phyloP scores from a whole-genome alignment of 345 rosid species.

The Moricandia moricandioides region DNA sequence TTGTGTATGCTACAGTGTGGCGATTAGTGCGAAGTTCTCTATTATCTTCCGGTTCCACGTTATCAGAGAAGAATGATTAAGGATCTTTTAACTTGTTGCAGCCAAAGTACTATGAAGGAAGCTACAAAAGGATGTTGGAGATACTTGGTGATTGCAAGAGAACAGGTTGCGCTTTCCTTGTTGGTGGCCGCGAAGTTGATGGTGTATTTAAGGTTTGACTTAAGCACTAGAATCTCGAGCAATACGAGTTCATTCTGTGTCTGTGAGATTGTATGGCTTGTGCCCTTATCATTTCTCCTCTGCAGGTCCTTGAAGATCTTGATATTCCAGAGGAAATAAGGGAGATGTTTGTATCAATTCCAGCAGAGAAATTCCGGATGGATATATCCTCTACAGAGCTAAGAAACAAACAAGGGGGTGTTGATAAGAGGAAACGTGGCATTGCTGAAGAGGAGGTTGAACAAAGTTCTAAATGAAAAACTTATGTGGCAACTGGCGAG shows the following conservation, averaged over 20 bases:
- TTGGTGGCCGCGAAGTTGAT: constrained; percentile 79
- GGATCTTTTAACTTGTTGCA: constrained; percentile 34
- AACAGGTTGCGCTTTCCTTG: constrained; percentile 80
- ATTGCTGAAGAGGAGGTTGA: background rate
- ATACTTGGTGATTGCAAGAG: constrained; percentile 62
- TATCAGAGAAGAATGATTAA: background rate
- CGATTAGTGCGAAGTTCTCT: background rate
- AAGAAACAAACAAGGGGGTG: constrained; percentile 40
- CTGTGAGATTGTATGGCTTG: background rate
- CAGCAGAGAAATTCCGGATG: constrained; percentile 62
- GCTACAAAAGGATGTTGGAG: constrained; percentile 63
- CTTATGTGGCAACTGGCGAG: background rate
- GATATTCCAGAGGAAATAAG: constrained; percentile 63
- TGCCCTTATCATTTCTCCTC: constrained; percentile 1
- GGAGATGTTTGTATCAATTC: constrained; percentile 72
- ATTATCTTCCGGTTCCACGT: background rate
- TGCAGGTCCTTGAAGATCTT: constrained; percentile 79
- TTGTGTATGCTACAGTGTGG: background rate
- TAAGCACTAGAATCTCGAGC: background rate
- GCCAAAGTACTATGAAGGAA: constrained; percentile 85
- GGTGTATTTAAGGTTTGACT: constrained; percentile 69
- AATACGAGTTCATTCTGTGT: background rate
- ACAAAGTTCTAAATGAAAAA: background rate
- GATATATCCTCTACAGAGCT: constrained; percentile 80
- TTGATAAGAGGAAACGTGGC: constrained; percentile 4